Conservation (phyloP, 192 early-diverging fungal species). For the Coemansia sp. region DNA sequence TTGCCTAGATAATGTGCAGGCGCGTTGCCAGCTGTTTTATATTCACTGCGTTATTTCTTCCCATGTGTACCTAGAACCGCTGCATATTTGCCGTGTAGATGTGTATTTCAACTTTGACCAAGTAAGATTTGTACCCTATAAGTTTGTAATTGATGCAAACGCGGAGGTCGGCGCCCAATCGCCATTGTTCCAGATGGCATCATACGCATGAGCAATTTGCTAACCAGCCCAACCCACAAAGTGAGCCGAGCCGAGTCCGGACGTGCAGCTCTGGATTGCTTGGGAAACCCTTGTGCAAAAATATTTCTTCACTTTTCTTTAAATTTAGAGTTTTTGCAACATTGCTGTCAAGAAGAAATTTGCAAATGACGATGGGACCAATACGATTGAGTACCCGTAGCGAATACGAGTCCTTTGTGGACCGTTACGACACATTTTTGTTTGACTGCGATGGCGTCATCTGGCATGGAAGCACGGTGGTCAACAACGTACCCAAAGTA, state of each 20-base stretch:
- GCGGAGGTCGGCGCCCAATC: conserved; percentile 35
- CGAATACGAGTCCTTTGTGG: conserved; percentile 63
- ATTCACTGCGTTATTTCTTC: not conserved
- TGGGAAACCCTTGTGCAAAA: too few relatives aligned
- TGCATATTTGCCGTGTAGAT: not conserved
- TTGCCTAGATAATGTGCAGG: not conserved
- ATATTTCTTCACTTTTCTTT: not conserved
- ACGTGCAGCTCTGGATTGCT: not conserved
- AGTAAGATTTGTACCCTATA: not conserved
- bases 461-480: conserved; percentile 74
- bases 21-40: not conserved
- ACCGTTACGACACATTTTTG: conserved; percentile 86
- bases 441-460: conserved; percentile 99
- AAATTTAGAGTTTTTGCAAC: not conserved
- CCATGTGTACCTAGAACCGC: not conserved
- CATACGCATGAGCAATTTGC: conserved; percentile 2
- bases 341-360: not conserved
- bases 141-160: conserved; percentile 13
- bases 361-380: conserved; percentile 15
- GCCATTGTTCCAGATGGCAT: conserved; percentile 14
- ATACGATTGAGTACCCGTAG: conserved; percentile 14
- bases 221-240: not conserved
- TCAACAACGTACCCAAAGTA: conserved; percentile 69
- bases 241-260: not conserved
- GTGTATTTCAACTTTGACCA: not conserved